Conservation (phyloP, 2,329 filamentous ascomycete species). For the Pseudogymnoascus verrucosus region DNA sequence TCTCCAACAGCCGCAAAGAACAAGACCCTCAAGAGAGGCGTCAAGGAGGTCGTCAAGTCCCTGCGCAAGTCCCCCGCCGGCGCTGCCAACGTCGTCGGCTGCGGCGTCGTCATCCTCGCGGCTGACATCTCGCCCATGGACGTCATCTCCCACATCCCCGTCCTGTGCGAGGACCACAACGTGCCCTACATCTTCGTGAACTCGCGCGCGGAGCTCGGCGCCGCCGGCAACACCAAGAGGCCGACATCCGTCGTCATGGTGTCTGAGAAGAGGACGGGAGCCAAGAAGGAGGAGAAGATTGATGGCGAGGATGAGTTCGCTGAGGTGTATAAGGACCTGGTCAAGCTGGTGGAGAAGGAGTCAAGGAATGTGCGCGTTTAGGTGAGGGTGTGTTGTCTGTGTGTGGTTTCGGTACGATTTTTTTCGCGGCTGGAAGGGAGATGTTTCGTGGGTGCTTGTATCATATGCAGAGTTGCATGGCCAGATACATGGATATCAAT, state of each 20-base stretch:
- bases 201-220: slow-evolving; percentile 86
- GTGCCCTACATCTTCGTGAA: slow-evolving; percentile 94
- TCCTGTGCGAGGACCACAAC: slow-evolving; percentile 96
- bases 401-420: neutral
- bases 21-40: slow-evolving; percentile 92
- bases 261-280: slow-evolving; percentile 45
- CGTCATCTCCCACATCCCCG: slow-evolving; percentile 95
- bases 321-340: slow-evolving; percentile 55
- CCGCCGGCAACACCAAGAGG: slow-evolving; percentile 88
- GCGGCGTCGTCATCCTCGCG: slow-evolving; percentile 80
- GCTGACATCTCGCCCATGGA: slow-evolving; percentile 98
- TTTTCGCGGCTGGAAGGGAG: slow-evolving; percentile 1
- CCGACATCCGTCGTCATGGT: slow-evolving; percentile 96
- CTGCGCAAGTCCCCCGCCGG: slow-evolving; percentile 81
- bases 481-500: slow-evolving; percentile 7
- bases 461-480: slow-evolving; percentile 6
- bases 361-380: slow-evolving; percentile 38
- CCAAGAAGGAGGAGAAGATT: slow-evolving; percentile 33
- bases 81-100: slow-evolving; percentile 54
- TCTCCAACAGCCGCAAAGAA: slow-evolving; percentile 72
- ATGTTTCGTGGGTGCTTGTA: slow-evolving; percentile 6
- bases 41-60: slow-evolving; percentile 98
- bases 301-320: slow-evolving; percentile 51
- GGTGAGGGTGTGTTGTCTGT: neutral
- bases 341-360: slow-evolving; percentile 61